phyloP scores from a whole-genome alignment of 2,329 filamentous ascomycete species.

The Phialophora macrospora region DNA sequence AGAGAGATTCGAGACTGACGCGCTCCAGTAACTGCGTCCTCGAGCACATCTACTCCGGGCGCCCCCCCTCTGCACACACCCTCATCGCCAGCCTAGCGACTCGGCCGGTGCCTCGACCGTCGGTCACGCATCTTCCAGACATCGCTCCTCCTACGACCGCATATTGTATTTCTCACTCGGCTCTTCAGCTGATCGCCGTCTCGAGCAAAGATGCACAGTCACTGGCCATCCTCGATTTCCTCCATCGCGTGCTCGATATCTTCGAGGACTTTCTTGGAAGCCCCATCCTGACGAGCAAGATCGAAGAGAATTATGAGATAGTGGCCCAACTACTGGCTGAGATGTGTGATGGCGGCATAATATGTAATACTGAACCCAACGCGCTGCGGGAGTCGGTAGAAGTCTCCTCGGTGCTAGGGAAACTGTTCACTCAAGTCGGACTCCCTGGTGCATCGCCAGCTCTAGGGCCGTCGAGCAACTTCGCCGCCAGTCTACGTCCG shows the following conservation, averaged over 20 bases:
- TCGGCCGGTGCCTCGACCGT: slow-evolving; percentile 79
- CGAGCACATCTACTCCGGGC: slow-evolving; percentile 83
- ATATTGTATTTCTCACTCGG: slow-evolving; percentile 85
- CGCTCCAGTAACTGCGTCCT: slow-evolving; percentile 75
- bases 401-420: slow-evolving; percentile 87
- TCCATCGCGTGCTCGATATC: slow-evolving; percentile 89
- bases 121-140: slow-evolving; percentile 81
- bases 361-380: slow-evolving; percentile 91
- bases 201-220: slow-evolving; percentile 87
- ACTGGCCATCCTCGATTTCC: slow-evolving; percentile 87
- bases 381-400: slow-evolving; percentile 89
- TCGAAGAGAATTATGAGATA: slow-evolving; percentile 90
- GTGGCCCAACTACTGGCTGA: slow-evolving; percentile 90
- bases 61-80: slow-evolving; percentile 74
- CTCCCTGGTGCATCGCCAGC: slow-evolving; percentile 67
- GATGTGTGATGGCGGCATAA: slow-evolving; percentile 92
- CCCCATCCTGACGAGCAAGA: slow-evolving; percentile 81
- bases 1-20: slow-evolving; percentile 19
- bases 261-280: slow-evolving; percentile 93
- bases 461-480: slow-evolving; percentile 46
- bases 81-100: slow-evolving; percentile 86
- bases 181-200: slow-evolving; percentile 82
- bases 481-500: slow-evolving; percentile 48
- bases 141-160: slow-evolving; percentile 84
- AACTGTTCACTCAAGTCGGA: slow-evolving; percentile 83